Conservation (phyloP, 1,284 basidiomycete genomes). For the Marasmius oreades region DNA sequence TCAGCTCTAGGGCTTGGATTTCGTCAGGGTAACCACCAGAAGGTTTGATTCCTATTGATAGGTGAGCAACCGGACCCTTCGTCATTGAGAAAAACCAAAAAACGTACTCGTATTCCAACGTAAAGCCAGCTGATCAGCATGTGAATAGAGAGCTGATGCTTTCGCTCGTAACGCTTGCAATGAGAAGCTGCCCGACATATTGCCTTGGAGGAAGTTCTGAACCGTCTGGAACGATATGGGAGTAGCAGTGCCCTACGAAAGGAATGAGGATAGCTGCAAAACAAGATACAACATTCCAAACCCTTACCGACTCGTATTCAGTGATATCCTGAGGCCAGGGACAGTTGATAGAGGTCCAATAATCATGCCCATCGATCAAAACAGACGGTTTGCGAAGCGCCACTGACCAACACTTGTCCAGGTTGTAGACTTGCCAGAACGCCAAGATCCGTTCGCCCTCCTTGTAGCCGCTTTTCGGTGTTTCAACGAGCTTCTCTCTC, state of each 20-base stretch:
- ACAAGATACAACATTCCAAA: conserved; percentile 8
- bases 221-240: conserved; percentile 52
- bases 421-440: conserved; percentile 69
- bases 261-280: conserved; percentile 6
- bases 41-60: conserved; percentile 34
- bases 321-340: conserved; percentile 64
- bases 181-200: conserved; percentile 57
- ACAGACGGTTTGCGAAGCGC: conserved; percentile 53
- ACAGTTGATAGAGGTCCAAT: conserved; percentile 49
- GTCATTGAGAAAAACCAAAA: conserved; percentile 17
- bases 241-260: conserved; percentile 52
- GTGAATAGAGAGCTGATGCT: conserved; percentile 69
- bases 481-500: conserved; percentile 45
- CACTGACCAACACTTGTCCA: conserved; percentile 67
- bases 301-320: conserved; percentile 54
- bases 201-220: conserved; percentile 57
- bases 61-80: conserved; percentile 8
- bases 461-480: conserved; percentile 49
- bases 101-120: conserved; percentile 58
- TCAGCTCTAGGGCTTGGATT: conserved; percentile 57
- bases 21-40: conserved; percentile 51
- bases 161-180: conserved; percentile 63
- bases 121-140: conserved; percentile 55
- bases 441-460: conserved; percentile 62
- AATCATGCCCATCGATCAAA: conserved; percentile 46